Evolutionary conservation across 2,329 filamentous ascomycete species (phyloP).

Genomic region (Venturia effusa): DNA sequence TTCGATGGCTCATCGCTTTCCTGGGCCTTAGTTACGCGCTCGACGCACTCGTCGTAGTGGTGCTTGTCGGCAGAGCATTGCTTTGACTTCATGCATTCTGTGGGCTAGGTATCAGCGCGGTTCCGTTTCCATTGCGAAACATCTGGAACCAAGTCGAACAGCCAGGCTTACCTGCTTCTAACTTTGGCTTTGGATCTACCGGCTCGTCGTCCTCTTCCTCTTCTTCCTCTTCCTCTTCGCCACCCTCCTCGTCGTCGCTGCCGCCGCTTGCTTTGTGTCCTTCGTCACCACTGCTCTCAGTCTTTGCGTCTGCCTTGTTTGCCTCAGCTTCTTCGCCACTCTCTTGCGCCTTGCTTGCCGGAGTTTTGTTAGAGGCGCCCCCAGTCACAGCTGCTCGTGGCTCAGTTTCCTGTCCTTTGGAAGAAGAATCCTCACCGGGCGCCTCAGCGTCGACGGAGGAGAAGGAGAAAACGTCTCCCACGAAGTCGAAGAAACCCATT

Average conservation of each 20-base stretch:
- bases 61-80: conserved; percentile 84
- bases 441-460: conserved; percentile 34
- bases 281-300: conserved; percentile 27
- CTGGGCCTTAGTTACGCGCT: conserved; percentile 70
- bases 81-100: conserved; percentile 83
- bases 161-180: conserved; percentile 72
- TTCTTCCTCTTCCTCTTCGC: conserved; percentile 60
- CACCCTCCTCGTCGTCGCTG: conserved; percentile 44
- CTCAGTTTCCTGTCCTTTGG: conserved; percentile 20
- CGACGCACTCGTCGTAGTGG: conserved; percentile 96
- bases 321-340: conserved; percentile 29
- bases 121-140: conserved; percentile 1
- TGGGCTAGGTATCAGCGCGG: conserved; percentile 15
- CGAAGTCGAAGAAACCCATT: conserved; percentile 56
- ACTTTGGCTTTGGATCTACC: conserved; percentile 73
- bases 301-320: conserved; percentile 31
- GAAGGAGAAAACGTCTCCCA: conserved; percentile 51
- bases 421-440: conserved; percentile 24
- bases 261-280: conserved; percentile 51
- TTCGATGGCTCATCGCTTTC: conserved; percentile 58
- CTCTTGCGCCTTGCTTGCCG: conserved; percentile 34
- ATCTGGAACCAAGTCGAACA: not conserved
- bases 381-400: conserved; percentile 28
- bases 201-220: conserved; percentile 76
- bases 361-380: conserved; percentile 15